These are phyloP conservation scores for Emiliania huxleyi DNA, from an alignment of 78 protist species.

Conservation along the genomic window DNA sequence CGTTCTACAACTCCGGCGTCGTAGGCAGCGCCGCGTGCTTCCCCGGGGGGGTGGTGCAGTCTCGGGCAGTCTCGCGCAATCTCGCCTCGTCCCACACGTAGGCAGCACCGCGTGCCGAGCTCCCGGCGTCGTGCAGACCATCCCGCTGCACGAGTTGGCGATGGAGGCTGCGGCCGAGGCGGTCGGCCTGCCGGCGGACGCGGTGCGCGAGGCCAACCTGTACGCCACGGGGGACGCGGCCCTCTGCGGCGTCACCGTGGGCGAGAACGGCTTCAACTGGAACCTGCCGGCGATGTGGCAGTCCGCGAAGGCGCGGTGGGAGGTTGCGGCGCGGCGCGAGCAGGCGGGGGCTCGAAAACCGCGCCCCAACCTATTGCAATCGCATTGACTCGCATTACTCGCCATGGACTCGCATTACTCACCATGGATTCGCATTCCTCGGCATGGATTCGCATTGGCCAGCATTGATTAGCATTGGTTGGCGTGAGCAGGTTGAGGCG, in stretches of 20 bases:
- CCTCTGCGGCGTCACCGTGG: background rate
- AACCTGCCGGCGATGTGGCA: constrained; percentile 26
- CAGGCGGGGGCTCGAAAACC: too few species aligned
- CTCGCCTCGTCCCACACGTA: too few species aligned
- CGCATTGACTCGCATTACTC: too few species aligned
- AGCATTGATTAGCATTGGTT: too few species aligned
- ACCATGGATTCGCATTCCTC: too few species aligned
- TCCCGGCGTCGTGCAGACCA: background rate
- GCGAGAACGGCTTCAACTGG: background rate
- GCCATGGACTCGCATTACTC: too few species aligned
- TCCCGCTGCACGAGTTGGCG: background rate
- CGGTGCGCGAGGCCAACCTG: background rate
- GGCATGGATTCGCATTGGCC: too few species aligned
- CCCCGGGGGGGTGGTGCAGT: background rate
- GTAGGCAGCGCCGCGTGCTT: constrained; percentile 42
- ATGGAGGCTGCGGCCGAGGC: background rate
- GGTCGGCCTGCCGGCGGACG: background rate
- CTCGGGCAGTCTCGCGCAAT: too few species aligned
- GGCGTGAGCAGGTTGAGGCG: too few species aligned
- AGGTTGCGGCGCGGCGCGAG: background rate
- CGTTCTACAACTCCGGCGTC: background rate
- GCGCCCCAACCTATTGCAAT: too few species aligned
- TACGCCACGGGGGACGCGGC: background rate
- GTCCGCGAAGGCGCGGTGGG: background rate
- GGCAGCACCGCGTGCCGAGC: constrained; percentile 51